Percentiles rank a stretch among this genome's conserved stretches.
phyloP scores from a whole-genome alignment of 768 basidiomycete species.

The Mycena sanguinolenta region DNA sequence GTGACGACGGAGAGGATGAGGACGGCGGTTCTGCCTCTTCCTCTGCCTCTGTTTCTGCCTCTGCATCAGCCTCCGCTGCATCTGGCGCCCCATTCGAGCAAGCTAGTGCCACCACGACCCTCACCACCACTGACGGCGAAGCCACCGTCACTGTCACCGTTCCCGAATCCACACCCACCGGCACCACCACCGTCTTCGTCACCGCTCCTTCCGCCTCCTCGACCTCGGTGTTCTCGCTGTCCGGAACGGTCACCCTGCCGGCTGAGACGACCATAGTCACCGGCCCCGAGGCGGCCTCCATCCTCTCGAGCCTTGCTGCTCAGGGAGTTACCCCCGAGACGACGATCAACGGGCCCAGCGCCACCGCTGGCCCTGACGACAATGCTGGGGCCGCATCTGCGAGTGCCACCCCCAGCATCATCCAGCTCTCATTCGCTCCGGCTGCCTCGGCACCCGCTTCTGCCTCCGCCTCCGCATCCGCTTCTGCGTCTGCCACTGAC shows the following conservation, averaged over 20 bases:
- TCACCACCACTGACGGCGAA: slow-evolving; percentile 3
- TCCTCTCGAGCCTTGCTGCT: slow-evolving; percentile 22
- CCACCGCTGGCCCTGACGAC: background rate
- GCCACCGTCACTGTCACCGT: slow-evolving; percentile 48
- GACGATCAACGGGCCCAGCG: slow-evolving; percentile 10
- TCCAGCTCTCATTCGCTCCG: slow-evolving; percentile 11
- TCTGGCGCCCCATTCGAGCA: slow-evolving; percentile 11
- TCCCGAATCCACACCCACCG: slow-evolving; percentile 36
- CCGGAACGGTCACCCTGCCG: slow-evolving; percentile 42
- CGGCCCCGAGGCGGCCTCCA: slow-evolving; percentile 53
- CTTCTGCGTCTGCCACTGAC: background rate
- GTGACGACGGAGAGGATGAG: slow-evolving; percentile 7
- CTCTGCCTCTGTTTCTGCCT: too few relatives aligned
- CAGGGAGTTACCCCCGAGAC: slow-evolving; percentile 7
- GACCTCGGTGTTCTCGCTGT: background rate
- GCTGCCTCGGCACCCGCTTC: background rate
- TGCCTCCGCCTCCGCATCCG: slow-evolving; percentile 5
- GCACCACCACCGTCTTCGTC: slow-evolving; percentile 44
- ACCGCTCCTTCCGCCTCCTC: slow-evolving; percentile 26
- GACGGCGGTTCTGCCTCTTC: slow-evolving; percentile 16
- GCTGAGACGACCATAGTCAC: slow-evolving; percentile 58
- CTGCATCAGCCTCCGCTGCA: slow-evolving; percentile 5
- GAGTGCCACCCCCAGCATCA: slow-evolving; percentile 6
- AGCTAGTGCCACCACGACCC: slow-evolving; percentile 16
- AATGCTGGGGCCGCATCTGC: too few relatives aligned